Percentiles rank a stretch among this genome's conserved stretches.
These are phyloP conservation scores for Populus davidiana DNA, from an alignment of 345 rosid genomes.

Conservation along the genomic window DNA sequence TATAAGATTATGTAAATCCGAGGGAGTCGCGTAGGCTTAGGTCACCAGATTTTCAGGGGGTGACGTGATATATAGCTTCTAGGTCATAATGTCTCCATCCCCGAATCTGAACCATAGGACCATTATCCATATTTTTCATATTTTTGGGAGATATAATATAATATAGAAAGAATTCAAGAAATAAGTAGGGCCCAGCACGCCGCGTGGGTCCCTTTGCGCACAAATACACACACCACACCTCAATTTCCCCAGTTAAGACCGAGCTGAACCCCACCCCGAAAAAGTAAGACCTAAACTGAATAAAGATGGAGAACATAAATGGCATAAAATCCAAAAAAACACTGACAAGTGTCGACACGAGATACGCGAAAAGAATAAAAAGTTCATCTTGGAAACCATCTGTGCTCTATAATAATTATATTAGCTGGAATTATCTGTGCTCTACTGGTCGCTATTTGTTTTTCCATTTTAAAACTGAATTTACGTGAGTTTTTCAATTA, in stretches of 20 bases:
- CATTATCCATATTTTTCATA: too few relatives aligned
- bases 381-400: neutral
- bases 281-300: neutral
- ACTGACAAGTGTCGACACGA: neutral
- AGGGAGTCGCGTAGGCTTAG: too few relatives aligned
- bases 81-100: too few relatives aligned
- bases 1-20: too few relatives aligned
- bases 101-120: too few relatives aligned
- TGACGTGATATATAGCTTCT: too few relatives aligned
- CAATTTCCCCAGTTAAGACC: neutral
- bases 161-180: too few relatives aligned
- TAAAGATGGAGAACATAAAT: neutral
- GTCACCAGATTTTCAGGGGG: too few relatives aligned
- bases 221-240: neutral
- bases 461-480: too few relatives aligned
- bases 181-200: neutral
- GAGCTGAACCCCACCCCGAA: neutral
- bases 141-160: too few relatives aligned
- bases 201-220: neutral
- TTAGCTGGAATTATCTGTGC: neutral
- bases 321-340: neutral
- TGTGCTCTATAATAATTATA: neutral
- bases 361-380: neutral
- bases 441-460: too few relatives aligned
- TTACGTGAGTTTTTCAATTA: too few relatives aligned